Percentiles rank a stretch among this genome's conserved stretches.
Evolutionary conservation across 345 rosid genomes (phyloP).

Genomic region (Hibiscus tridactylites): DNA sequence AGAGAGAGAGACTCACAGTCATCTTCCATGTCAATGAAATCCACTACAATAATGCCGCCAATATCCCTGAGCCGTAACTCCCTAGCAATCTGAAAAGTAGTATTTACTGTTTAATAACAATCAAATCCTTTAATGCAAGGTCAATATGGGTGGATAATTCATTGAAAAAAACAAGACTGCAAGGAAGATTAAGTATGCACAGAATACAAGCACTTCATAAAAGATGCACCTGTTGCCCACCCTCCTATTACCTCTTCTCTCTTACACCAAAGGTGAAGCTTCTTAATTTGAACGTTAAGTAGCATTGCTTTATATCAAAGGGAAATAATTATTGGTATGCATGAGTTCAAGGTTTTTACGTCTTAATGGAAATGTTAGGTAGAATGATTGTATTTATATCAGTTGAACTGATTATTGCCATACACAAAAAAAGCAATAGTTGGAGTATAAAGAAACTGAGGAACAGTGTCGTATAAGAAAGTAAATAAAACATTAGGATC

Average conservation of each 20-base stretch:
- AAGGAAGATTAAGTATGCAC: neutral
- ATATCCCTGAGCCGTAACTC: constrained; percentile 91
- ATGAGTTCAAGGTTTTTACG: neutral
- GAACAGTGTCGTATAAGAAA: neutral
- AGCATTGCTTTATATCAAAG: neutral
- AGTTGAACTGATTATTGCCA: neutral
- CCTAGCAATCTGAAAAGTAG: constrained; percentile 75
- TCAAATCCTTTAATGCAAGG: constrained; percentile 8
- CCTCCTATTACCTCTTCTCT: neutral
- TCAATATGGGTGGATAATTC: constrained; percentile 5
- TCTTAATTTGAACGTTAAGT: neutral
- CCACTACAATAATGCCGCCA: constrained; percentile 97
- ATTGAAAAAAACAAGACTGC: constrained; percentile 1
- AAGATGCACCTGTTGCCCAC: neutral
- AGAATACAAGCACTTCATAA: neutral
- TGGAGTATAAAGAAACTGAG: neutral
- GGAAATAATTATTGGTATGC: neutral
- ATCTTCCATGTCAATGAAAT: constrained; percentile 93
- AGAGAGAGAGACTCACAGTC: constrained; percentile 57
- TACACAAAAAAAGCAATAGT: neutral
- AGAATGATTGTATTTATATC: neutral
- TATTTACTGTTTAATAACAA: constrained; percentile 8
- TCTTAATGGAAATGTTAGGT: neutral
- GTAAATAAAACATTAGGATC: neutral
- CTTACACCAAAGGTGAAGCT: neutral